Evolutionary conservation across 2,329 filamentous ascomycete species (phyloP), one percentile per base, ranked within the genome.

Genomic region (Cryphonectria parasitica): DNA sequence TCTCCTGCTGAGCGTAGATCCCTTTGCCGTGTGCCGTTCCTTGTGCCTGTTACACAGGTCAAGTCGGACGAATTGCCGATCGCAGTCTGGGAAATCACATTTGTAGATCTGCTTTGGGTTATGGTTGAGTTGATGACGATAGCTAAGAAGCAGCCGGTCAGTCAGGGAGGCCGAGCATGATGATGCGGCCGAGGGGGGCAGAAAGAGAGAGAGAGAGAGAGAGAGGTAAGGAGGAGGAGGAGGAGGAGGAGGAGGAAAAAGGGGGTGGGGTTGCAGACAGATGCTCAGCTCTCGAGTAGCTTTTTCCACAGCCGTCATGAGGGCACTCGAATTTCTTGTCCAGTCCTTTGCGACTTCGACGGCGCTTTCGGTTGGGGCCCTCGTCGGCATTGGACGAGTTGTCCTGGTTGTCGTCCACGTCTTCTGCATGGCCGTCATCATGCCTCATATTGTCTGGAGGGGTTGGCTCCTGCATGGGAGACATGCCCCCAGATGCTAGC

Each of bases 101-200:
- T 90, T 89, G 79, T 97, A 98, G 69, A 97, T 97, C 78, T 97
- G 93, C 82, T 98, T 98, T 25, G 95, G 95, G 70, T 93, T 92
- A 82, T 98, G 96, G 79, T 99, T 99, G 75, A 98, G 83, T 82
- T 98, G 95, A 82, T 98, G 95, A 62, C 96, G 90, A 82, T 98
- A 90, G 62, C 89, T 91, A 72, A 61, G 28, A 56, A 11, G 41
- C 28, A 68, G 77, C 69, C n/a, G 64, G 58, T 19, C 36, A 45
- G 61, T 19, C 8, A 15, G 17, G 19, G n/a, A 60, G 17, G 36
- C 31, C 31, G 56, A 34, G 25, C 25, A 15, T 60, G 36, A 39
- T 39, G 36, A 8, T 28, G 6, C 11, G 13, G 13, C 31, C 25
- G 31, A 60, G 25, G 36, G n/a, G n/a, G n/a, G n/a, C n/a, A n/a